Evolutionary conservation across 805 yeast species (phyloP).

Genomic region (Torulaspora quercuum): DNA sequence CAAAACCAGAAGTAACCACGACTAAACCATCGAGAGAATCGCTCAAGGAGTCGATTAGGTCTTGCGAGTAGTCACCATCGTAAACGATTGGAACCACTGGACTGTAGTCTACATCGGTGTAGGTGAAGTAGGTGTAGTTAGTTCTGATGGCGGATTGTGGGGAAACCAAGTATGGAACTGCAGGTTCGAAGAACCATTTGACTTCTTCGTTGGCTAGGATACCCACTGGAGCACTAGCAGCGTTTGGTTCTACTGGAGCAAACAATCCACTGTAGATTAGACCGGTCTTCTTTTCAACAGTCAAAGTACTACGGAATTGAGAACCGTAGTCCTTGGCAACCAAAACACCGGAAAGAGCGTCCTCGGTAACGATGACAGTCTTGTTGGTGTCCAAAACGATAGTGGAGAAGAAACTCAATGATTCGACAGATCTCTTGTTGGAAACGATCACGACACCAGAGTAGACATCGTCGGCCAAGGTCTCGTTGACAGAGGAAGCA

Average conservation of each 20-base stretch:
- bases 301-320: constrained; percentile 27
- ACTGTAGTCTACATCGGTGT: constrained; percentile 10
- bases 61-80: constrained; percentile 25
- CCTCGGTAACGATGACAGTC: constrained; percentile 25
- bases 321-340: constrained; percentile 23
- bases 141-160: constrained; percentile 24
- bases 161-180: constrained; percentile 21
- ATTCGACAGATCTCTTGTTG: constrained; percentile 25
- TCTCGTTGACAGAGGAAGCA: constrained; percentile 16
- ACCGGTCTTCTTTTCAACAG: constrained; percentile 22
- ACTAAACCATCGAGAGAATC: constrained; percentile 27
- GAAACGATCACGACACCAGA: constrained; percentile 30
- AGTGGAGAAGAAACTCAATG: constrained; percentile 28
- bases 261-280: constrained; percentile 31
- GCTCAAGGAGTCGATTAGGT: constrained; percentile 19
- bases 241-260: constrained; percentile 21
- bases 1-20: constrained; percentile 21
- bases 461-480: constrained; percentile 13
- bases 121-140: constrained; percentile 25
- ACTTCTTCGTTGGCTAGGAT: constrained; percentile 20
- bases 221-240: constrained; percentile 28
- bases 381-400: constrained; percentile 24
- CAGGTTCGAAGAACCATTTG: constrained; percentile 28
- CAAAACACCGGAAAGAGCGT: constrained; percentile 18
- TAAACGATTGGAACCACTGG: constrained; percentile 30